Evolutionary conservation across 2,329 filamentous ascomycete species (phyloP).

Genomic region (Colletotrichum costaricense): DNA sequence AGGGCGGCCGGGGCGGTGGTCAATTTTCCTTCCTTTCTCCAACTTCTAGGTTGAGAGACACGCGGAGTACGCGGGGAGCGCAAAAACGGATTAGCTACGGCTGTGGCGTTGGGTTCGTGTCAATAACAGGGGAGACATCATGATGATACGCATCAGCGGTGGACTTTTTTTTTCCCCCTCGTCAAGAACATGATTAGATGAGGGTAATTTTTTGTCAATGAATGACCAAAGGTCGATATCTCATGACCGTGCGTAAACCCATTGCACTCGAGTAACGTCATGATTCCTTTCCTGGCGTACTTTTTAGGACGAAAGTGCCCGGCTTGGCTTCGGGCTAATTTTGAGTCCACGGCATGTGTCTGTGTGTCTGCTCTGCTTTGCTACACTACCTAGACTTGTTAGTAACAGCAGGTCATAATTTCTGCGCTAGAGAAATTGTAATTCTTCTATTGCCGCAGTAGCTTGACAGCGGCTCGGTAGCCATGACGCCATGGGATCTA

Average conservation of each 20-base stretch:
- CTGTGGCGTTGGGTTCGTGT: background rate
- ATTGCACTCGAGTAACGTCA: background rate
- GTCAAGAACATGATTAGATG: background rate
- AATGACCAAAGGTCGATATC: background rate
- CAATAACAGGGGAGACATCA: background rate
- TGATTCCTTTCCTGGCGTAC: background rate
- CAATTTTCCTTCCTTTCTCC: background rate
- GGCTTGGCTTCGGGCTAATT: background rate
- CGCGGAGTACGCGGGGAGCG: background rate
- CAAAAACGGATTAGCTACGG: background rate
- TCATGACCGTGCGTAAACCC: background rate
- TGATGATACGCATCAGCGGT: background rate
- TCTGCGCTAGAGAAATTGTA: background rate
- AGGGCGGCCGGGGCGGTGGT: too few relatives aligned
- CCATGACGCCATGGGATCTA: background rate
- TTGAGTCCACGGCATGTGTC: too few relatives aligned
- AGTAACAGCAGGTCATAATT: background rate
- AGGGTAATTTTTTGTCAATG: background rate
- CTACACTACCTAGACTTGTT: too few relatives aligned
- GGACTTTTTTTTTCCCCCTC: too few relatives aligned
- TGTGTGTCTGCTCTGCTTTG: too few relatives aligned
- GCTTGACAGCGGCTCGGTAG: background rate
- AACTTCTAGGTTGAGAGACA: background rate
- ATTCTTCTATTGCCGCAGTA: background rate
- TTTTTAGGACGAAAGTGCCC: background rate